Evolutionary conservation across 23 red algal species (phyloP), one percentile per base, ranked within the genome.

Genomic region (Gracilaria domingensis): DNA sequence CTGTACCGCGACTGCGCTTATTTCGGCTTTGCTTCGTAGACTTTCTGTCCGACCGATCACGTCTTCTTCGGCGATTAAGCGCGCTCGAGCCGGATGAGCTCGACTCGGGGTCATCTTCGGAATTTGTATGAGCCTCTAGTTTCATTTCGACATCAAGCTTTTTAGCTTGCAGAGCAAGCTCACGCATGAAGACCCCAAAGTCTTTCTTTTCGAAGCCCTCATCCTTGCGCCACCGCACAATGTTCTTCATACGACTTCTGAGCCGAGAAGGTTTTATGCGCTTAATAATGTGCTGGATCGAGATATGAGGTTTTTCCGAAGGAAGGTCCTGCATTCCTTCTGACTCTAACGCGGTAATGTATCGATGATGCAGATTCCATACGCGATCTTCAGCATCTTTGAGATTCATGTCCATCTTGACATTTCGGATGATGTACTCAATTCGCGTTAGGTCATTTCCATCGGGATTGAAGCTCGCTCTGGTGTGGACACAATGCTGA

Each of bases 101-200:
- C n/a, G n/a, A n/a, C n/a, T n/a, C n/a, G n/a, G n/a, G n/a, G n/a
- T n/a, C n/a, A n/a, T n/a, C n/a, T n/a, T n/a, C n/a, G n/a, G n/a
- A n/a, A n/a, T n/a, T n/a, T n/a, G n/a, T n/a, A n/a, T n/a, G n/a
- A n/a, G n/a, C n/a, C n/a, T n/a, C 23, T 5, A 12, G 28, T 2
- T 12, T 7, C 28, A 59, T 70, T 44, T 85, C 81, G 26, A 71
- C 0, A 13, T 87, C 42, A 24, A 87, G 33, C 23, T 40, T 87
- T 23, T 87, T 54, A 8, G 66, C 83, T 42, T 74, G 62, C 29
- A 2, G 6, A 30, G 83, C 83, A 4, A 87, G 38, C 67, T 74
- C 83, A 8, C 65, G 16, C 83, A 87, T 87, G 67, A 87, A 87
- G 5, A 47, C 83, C 1, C 67, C 67, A 8, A 87, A 87, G 30